Evolutionary conservation across 768 basidiomycete genomes (phyloP).

Genomic region (Lactarius hengduanensis): DNA sequence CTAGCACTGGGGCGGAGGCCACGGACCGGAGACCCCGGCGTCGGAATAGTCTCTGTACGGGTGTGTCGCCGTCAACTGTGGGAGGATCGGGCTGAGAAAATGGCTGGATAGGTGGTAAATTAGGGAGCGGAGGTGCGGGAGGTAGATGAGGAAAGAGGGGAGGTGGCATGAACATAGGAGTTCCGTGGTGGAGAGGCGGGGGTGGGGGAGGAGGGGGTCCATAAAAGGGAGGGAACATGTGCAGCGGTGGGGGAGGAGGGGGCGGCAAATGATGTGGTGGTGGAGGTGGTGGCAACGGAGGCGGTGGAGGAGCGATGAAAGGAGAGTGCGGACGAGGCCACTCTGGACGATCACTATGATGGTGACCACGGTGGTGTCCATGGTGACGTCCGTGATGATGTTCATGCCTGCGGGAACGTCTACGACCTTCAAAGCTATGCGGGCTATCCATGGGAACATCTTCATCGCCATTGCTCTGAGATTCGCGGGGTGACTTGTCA

Average conservation of each 20-base stretch:
- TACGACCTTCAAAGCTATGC: background rate
- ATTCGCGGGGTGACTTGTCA: conserved; percentile 41
- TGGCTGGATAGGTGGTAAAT: conserved; percentile 9
- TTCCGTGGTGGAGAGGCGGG: conserved; percentile 10
- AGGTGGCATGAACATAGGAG: conserved; percentile 5
- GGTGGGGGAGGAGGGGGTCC: conserved; percentile 15
- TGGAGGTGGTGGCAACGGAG: conserved; percentile 17
- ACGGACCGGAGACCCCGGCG: conserved; percentile 25
- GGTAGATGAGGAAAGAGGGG: conserved; percentile 13
- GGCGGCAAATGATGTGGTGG: conserved; percentile 26
- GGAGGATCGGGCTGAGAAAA: conserved; percentile 8
- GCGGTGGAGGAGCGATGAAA: conserved; percentile 12
- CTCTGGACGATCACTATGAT: conserved; percentile 6
- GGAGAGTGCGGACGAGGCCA: conserved; percentile 24
- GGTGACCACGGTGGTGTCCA: conserved; percentile 6
- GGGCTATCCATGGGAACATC: conserved; percentile 3
- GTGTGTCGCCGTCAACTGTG: background rate
- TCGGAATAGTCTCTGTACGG: conserved; percentile 20
- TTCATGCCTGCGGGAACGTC: conserved; percentile 14
- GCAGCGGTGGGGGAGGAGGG: conserved; percentile 26
- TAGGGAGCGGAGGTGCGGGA: conserved; percentile 29
- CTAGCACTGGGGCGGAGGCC: conserved; percentile 18
- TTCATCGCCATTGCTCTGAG: conserved; percentile 6
- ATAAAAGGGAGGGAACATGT: conserved; percentile 26
- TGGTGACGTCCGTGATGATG: conserved; percentile 21